phyloP scores from a whole-genome alignment of 1,284 basidiomycete species.

The Athelia psychrophila region DNA sequence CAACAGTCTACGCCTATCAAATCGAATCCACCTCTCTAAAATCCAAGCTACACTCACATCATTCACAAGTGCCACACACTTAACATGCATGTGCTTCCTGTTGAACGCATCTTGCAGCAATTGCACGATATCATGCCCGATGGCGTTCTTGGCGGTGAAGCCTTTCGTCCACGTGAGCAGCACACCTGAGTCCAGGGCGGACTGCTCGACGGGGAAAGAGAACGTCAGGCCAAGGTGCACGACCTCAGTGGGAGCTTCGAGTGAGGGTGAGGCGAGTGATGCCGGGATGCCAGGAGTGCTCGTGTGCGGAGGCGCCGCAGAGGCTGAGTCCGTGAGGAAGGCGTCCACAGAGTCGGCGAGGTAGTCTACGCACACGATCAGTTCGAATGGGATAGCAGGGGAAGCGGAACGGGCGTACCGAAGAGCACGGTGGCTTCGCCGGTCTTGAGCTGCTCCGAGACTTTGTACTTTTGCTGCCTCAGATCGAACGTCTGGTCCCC shows the following conservation, averaged over 20 bases:
- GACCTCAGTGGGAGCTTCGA: slow-evolving; percentile 32
- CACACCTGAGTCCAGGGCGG: slow-evolving; percentile 85
- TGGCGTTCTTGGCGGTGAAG: slow-evolving; percentile 86
- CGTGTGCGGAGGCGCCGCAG: slow-evolving; percentile 30
- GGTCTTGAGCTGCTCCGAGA: slow-evolving; percentile 86
- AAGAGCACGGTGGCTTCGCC: slow-evolving; percentile 84
- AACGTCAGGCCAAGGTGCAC: slow-evolving; percentile 92
- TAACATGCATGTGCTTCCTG: slow-evolving; percentile 91
- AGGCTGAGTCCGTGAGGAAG: slow-evolving; percentile 75
- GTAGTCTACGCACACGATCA: slow-evolving; percentile 65
- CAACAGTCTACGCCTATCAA: slow-evolving; percentile 75
- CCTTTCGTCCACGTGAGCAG: slow-evolving; percentile 98
- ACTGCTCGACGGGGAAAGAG: slow-evolving; percentile 97
- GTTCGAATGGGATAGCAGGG: neutral
- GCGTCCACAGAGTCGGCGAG: slow-evolving; percentile 94
- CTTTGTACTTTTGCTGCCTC: slow-evolving; percentile 92
- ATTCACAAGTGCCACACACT: slow-evolving; percentile 93
- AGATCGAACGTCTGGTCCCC: slow-evolving; percentile 88
- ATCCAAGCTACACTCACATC: slow-evolving; percentile 64
- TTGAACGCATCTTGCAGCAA: slow-evolving; percentile 94
- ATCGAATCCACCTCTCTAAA: slow-evolving; percentile 8
- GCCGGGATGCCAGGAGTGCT: slow-evolving; percentile 10
- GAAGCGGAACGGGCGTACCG: slow-evolving; percentile 50
- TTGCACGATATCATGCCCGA: slow-evolving; percentile 91
- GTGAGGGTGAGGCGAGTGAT: slow-evolving; percentile 38